These are phyloP conservation scores for Barbatosphaeria neglecta DNA, from an alignment of 495 filamentous ascomycete species.

Conservation along the genomic window DNA sequence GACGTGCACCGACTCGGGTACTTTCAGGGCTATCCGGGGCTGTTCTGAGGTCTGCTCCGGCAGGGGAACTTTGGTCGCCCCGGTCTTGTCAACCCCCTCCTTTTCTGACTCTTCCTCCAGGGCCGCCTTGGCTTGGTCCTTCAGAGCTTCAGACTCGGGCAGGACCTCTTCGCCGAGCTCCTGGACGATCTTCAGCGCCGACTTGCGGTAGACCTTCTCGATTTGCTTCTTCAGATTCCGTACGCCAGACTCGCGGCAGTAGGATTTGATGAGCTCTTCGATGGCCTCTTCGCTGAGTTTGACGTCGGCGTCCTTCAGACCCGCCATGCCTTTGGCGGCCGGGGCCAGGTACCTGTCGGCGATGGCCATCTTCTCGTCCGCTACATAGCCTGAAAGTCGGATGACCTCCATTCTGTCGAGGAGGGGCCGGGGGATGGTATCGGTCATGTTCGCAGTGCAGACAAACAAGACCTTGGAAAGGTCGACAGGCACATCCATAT, in stretches of 20 bases:
- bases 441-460: constrained; percentile 97
- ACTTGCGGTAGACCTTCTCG: constrained; percentile 97
- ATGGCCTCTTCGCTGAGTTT: constrained; percentile 73
- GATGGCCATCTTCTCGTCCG: constrained; percentile 99
- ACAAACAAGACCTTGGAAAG: constrained; percentile 97
- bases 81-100: constrained; percentile 5
- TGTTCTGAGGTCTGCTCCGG: constrained; percentile 39
- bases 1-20: constrained; percentile 81
- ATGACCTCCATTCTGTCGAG: constrained; percentile 98
- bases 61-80: constrained; percentile 7
- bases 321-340: constrained; percentile 79
- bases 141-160: constrained; percentile 71
- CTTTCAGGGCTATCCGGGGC: constrained; percentile 68
- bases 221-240: constrained; percentile 99
- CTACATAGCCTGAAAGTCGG: constrained; percentile 89
- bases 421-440: constrained; percentile 91
- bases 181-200: constrained; percentile 91
- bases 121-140: constrained; percentile 78
- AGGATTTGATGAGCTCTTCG: constrained; percentile 93
- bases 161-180: constrained; percentile 83
- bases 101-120: constrained; percentile 41
- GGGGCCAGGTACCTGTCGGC: constrained; percentile 87
- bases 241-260: constrained; percentile 93
- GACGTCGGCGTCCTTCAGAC: constrained; percentile 84
- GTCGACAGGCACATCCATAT: constrained; percentile 97